Percentiles rank a stretch among this genome's conserved stretches.
Evolutionary conservation across 164 flowering plant genomes (phyloP).

Genomic region (Sedum album): DNA sequence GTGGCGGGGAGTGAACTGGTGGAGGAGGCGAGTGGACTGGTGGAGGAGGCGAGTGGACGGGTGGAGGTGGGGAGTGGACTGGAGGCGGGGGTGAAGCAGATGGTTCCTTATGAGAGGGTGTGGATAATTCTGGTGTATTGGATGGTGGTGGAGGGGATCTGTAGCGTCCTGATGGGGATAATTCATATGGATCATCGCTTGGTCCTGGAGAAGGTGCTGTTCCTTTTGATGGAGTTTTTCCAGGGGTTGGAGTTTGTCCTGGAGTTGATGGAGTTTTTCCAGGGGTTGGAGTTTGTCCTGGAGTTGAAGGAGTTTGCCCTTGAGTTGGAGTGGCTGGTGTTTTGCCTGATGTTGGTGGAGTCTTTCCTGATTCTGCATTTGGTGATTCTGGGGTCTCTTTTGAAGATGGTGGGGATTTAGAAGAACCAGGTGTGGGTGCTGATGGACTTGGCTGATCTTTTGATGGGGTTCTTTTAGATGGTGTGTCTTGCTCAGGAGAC

Average conservation of each 20-base stretch:
- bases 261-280: slow-evolving; percentile 9
- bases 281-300: slow-evolving; percentile 8
- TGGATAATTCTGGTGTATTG: slow-evolving; percentile 16
- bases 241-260: slow-evolving; percentile 1
- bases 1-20: slow-evolving; percentile 15
- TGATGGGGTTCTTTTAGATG: slow-evolving; percentile 8
- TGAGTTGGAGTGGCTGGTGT: slow-evolving; percentile 9
- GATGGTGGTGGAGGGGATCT: slow-evolving; percentile 6
- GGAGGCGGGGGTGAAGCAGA: slow-evolving; percentile 3
- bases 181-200: background rate
- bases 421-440: slow-evolving; percentile 5
- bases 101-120: slow-evolving; percentile 15
- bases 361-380: slow-evolving; percentile 12
- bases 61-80: slow-evolving; percentile 16
- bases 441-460: slow-evolving; percentile 13
- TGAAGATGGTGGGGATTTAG: background rate
- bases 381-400: slow-evolving; percentile 8
- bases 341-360: slow-evolving; percentile 10
- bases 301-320: background rate
- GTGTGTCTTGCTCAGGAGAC: slow-evolving; percentile 2
- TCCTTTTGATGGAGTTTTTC: slow-evolving; percentile 6
- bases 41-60: slow-evolving; percentile 4
- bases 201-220: slow-evolving; percentile 9
- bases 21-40: slow-evolving; percentile 15
- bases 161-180: slow-evolving; percentile 1